Conservation (phyloP, 176 grass and related monocot genomes). For the Puccinellia tenuiflora region DNA sequence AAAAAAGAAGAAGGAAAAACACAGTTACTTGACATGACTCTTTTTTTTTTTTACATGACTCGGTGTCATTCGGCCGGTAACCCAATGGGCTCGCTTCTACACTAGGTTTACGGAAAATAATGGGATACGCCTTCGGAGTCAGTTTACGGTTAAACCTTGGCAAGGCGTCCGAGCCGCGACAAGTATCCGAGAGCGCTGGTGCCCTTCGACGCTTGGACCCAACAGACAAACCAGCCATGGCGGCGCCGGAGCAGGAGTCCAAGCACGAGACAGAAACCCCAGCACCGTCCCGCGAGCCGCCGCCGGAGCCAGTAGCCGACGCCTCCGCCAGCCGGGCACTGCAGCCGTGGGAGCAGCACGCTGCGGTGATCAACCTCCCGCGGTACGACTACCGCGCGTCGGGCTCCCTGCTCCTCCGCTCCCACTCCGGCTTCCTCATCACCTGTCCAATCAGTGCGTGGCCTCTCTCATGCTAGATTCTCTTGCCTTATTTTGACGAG, state of each 20-base stretch:
- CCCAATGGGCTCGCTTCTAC: background rate
- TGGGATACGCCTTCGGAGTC: background rate
- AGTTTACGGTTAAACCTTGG: background rate
- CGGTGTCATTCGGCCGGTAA: too few species aligned
- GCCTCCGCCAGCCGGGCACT: conserved; percentile 20
- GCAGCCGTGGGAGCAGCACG: conserved; percentile 84
- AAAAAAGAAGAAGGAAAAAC: too few species aligned
- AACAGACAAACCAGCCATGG: conserved; percentile 18
- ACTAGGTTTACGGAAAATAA: background rate
- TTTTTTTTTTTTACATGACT: too few species aligned
- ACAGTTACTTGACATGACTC: too few species aligned
- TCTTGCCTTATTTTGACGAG: background rate
- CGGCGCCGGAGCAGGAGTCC: conserved; percentile 29
- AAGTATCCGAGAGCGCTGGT: background rate
- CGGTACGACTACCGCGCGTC: conserved; percentile 84
- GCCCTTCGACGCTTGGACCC: background rate
- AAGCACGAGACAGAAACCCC: background rate
- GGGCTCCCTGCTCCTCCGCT: conserved; percentile 58
- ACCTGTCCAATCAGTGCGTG: conserved; percentile 93
- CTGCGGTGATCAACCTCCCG: conserved; percentile 80
- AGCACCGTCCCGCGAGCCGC: conserved; percentile 5
- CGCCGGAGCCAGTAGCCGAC: background rate
- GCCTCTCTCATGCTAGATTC: background rate
- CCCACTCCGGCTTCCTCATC: conserved; percentile 94
- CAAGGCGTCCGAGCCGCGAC: background rate